Base-by-base conservation (phyloP, 208 protist species). In the Polymyxa betae region DNA sequence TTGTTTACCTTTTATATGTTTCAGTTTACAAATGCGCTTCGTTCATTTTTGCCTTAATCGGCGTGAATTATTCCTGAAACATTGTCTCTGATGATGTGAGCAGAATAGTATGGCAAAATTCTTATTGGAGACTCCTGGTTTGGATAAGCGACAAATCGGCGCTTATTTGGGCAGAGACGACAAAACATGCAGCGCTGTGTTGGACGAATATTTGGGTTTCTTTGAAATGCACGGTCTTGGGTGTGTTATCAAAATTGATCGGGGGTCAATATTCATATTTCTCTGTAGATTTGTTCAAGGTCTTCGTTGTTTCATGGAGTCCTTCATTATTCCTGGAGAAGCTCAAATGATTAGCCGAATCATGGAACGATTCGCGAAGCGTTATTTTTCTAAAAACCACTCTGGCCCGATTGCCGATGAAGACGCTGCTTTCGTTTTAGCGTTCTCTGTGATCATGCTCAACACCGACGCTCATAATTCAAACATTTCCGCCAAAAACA, bases 341-440 rank as follows among this genome's bases (percentile, higher is more conserved):
- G 89, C 88, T n/a, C 94, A 95, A 92, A 95, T 94, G 92, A 95
- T 95, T 82, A 91, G 91, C 10, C 88, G 94, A 46, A 91, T 94
- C 12, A 82, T 95, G 89, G 92, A 95, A 91, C 41, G 68, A 16
- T 95, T 95, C 88, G 92, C 92, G 0, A 1, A 41, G 0, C 89
- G 66, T 16, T 93, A 92, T 66, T 94, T 66, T 41, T 52, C 72
- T 24, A 45, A 92, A 43, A 92, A 93, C 64, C 90, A 88, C 10
- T 68, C 77, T 43, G 72, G 20, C 0, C 0, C 78, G 0, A 92
- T 93, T 64, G n/a, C 68, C 20, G 88, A 89, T 77, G 60, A 91
- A 1, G 93, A 94, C 49, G 90, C 89, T 32, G 90, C 90, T 20
- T 94, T 93, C 45, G 89, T 94, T 35, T 90, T 95, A 29, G 92